Evolutionary conservation across 2,329 filamentous ascomycete species (phyloP).

Genomic region (Sclerotiophoma versabilis): DNA sequence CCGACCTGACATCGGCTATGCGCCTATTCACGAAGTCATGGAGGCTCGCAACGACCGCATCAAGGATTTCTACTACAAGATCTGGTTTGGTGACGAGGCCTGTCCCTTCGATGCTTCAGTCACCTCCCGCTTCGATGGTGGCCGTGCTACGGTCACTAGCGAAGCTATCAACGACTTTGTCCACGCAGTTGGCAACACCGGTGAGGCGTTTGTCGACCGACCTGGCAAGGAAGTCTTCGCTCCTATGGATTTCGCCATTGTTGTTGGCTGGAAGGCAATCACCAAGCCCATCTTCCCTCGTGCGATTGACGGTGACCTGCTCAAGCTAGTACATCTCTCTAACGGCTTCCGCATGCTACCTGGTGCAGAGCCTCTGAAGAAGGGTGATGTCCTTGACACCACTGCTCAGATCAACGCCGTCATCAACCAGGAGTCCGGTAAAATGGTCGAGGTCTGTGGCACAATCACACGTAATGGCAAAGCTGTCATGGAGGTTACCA

Average conservation of each 20-base stretch:
- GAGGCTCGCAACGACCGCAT: slow-evolving; percentile 94
- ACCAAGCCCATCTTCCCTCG: slow-evolving; percentile 99
- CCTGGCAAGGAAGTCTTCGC: slow-evolving; percentile 93
- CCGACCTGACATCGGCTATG: slow-evolving; percentile 93
- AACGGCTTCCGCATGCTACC: slow-evolving; percentile 99
- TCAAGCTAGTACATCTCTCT: slow-evolving; percentile 95
- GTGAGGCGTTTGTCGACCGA: slow-evolving; percentile 94
- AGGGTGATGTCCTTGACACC: slow-evolving; percentile 90
- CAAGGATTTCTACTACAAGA: slow-evolving; percentile 98
- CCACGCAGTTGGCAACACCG: slow-evolving; percentile 97
- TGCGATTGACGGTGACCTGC: slow-evolving; percentile 91
- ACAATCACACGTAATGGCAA: slow-evolving; percentile 85
- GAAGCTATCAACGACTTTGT: slow-evolving; percentile 98
- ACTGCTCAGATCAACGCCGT: slow-evolving; percentile 97
- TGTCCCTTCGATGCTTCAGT: slow-evolving; percentile 85
- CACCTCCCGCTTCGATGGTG: slow-evolving; percentile 88
- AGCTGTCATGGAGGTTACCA: slow-evolving; percentile 97
- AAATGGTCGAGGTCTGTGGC: slow-evolving; percentile 99
- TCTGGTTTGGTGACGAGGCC: slow-evolving; percentile 91
- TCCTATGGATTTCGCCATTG: slow-evolving; percentile 98
- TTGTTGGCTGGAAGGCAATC: slow-evolving; percentile 99
- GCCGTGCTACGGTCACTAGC: slow-evolving; percentile 82
- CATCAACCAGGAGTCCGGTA: slow-evolving; percentile 96
- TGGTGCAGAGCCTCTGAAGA: slow-evolving; percentile 92
- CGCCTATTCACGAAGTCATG: slow-evolving; percentile 98